A percentile compares a stretch with the other conserved stretches of the same genome.
Conservation (phyloP, 257 asterid genomes). For the Penstemon barbatus region DNA sequence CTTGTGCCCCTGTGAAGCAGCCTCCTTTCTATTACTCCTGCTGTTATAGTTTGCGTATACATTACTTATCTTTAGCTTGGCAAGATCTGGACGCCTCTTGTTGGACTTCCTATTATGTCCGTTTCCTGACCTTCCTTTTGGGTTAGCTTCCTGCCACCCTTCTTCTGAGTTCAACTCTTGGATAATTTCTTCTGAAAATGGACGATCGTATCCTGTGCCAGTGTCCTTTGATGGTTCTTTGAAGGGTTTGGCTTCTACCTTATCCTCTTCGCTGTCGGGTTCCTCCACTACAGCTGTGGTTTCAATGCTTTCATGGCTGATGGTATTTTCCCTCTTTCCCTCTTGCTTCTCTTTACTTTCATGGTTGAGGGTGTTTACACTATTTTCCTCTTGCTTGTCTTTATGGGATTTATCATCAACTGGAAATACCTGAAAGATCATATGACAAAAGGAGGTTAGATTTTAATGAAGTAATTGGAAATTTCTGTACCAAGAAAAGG, state of each 20-base stretch:
- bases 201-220: slow-evolving; percentile 29
- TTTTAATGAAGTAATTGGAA: no score
- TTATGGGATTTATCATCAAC: slow-evolving; percentile 53
- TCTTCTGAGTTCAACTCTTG: slow-evolving; percentile 67
- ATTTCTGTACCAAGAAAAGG: no score
- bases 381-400: slow-evolving; percentile 46
- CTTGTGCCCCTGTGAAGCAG: slow-evolving; percentile 55
- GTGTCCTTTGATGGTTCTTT: slow-evolving; percentile 32
- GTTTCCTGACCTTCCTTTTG: slow-evolving; percentile 71
- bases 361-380: no score
- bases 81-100: slow-evolving; percentile 64
- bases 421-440: slow-evolving; percentile 55
- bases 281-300: slow-evolving; percentile 32
- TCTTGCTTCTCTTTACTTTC: no score
- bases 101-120: slow-evolving; percentile 57
- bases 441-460: slow-evolving; percentile 4
- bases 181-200: slow-evolving; percentile 37
- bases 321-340: slow-evolving; percentile 34
- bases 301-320: slow-evolving; percentile 36
- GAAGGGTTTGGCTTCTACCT: slow-evolving; percentile 34
- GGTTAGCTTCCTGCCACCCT: slow-evolving; percentile 96
- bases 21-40: slow-evolving; percentile 52
- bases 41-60: slow-evolving; percentile 51
- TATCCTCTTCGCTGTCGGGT: slow-evolving; percentile 42
- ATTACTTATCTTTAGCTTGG: slow-evolving; percentile 62